These are phyloP conservation scores for Toxoplasma gondii DNA, from an alignment of 169 alveolate species.

Conservation along the genomic window DNA sequence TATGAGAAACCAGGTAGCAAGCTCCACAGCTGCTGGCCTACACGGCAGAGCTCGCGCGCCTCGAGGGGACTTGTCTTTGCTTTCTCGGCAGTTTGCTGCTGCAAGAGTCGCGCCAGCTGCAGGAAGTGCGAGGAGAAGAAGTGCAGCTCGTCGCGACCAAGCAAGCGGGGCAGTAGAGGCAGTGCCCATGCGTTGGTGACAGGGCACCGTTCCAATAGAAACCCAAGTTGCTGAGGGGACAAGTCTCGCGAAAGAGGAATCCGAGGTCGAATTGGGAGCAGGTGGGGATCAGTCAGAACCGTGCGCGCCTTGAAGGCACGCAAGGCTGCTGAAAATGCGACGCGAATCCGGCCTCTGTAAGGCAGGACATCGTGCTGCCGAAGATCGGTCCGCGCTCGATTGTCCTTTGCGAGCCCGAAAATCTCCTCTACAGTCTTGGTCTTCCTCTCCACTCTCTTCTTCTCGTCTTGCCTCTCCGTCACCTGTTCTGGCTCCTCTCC, in stretches of 20 bases:
- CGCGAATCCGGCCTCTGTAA: not conserved
- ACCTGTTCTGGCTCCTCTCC: not conserved
- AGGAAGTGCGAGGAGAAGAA: constrained; percentile 20
- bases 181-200: constrained; percentile 44
- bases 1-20: constrained; percentile 34
- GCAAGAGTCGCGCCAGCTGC: constrained; percentile 36
- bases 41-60: constrained; percentile 31
- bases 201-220: not conserved
- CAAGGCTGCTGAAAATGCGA: not conserved
- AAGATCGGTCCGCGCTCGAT: not conserved
- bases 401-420: not conserved
- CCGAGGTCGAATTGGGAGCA: not conserved
- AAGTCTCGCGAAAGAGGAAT: not conserved
- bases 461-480: not conserved
- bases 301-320: constrained; percentile 15
- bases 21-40: constrained; percentile 49
- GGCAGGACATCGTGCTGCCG: not conserved
- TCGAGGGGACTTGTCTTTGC: constrained; percentile 3
- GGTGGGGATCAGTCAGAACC: not conserved
- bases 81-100: constrained; percentile 39
- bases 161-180: constrained; percentile 41
- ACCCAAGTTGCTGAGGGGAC: not conserved
- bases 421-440: not conserved
- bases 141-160: constrained; percentile 34
- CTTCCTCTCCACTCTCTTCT: not conserved